Percentiles rank a stretch among this genome's conserved stretches.
phyloP scores from a whole-genome alignment of 495 filamentous ascomycete species.

The Penicillium samsonianum region DNA sequence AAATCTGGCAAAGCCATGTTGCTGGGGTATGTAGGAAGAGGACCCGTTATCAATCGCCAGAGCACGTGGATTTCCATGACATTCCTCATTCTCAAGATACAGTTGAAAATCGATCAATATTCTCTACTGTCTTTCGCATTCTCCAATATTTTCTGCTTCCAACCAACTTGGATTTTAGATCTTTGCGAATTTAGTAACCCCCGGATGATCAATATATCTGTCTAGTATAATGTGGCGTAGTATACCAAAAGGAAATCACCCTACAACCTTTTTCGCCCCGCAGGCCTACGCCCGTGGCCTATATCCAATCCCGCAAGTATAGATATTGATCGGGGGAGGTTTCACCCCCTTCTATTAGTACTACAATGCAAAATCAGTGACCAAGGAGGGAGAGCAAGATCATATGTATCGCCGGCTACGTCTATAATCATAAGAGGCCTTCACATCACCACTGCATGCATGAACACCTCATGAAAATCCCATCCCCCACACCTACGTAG shows the following conservation, averaged over 20 bases:
- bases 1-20: too few relatives aligned
- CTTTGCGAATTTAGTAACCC: too few relatives aligned
- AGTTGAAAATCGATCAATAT: too few relatives aligned
- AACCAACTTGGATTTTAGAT: too few relatives aligned
- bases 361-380: neutral
- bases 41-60: too few relatives aligned
- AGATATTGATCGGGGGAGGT: neutral
- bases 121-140: too few relatives aligned
- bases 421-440: neutral
- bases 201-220: neutral
- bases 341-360: neutral
- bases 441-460: neutral
- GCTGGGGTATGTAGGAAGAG: too few relatives aligned
- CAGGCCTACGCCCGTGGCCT: neutral
- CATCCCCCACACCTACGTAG: neutral
- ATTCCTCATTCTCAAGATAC: too few relatives aligned
- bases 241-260: neutral
- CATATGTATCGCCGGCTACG: constrained; percentile 5
- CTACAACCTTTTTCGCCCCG: neutral
- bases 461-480: neutral
- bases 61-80: too few relatives aligned
- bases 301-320: neutral
- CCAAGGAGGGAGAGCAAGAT: constrained; percentile 2
- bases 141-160: too few relatives aligned
- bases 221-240: neutral